These are phyloP conservation scores for Xylaria arbuscula DNA, from an alignment of 2,329 filamentous ascomycete species.

Conservation along the genomic window DNA sequence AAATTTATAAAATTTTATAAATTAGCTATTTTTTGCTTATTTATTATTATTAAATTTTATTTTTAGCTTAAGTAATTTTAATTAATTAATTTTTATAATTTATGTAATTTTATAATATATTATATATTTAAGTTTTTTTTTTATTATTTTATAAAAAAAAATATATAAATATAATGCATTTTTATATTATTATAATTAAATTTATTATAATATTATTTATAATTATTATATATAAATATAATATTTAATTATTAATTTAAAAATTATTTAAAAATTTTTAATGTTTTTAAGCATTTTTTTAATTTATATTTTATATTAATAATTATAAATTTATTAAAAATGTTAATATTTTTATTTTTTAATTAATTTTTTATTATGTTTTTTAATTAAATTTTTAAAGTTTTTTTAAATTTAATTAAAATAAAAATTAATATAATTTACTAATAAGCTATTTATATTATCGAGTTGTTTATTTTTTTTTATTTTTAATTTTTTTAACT, in stretches of 20 bases:
- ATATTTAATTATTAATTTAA: constrained; percentile 12
- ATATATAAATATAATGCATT: constrained; percentile 4
- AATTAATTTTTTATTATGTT: not conserved
- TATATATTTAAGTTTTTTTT: constrained; percentile 6
- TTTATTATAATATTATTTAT: constrained; percentile 14
- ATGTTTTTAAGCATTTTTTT: constrained; percentile 3
- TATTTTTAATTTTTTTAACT: no score
- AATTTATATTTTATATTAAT: constrained; percentile 5
- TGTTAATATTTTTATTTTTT: not conserved
- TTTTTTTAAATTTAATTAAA: no score
- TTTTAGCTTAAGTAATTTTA: constrained; percentile 1
- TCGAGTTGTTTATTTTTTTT: no score
- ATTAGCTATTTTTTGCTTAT: constrained; percentile 4
- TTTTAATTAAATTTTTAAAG: no score
- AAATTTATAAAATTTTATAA: constrained; percentile 12
- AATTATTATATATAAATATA: constrained; percentile 5
- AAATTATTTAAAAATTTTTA: not conserved
- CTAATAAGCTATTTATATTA: no score
- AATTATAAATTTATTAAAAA: not conserved
- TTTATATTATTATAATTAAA: constrained; percentile 11
- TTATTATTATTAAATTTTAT: not conserved
- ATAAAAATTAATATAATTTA: no score
- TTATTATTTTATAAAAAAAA: not conserved
- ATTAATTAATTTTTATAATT: not conserved
- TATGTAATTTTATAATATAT: not conserved